Evolutionary conservation across 1,284 basidiomycete genomes (phyloP), one percentile per base, ranked within the genome.

Genomic region (Lentinus polychrous): DNA sequence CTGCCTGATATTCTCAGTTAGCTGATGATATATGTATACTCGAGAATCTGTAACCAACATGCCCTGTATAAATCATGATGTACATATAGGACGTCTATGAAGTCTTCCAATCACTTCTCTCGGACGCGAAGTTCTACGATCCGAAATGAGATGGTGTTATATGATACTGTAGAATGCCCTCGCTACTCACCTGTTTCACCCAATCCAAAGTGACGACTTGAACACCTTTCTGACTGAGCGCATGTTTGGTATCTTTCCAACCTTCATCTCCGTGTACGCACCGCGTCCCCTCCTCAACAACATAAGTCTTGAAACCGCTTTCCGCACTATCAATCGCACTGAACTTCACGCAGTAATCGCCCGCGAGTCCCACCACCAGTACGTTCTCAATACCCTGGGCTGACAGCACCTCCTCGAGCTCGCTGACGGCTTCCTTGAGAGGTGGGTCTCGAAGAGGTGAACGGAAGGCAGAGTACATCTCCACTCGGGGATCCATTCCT

Each of bases 311-410:
- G 56, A 72, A 71, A 11, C 71, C 71, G 33, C 70, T 69, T 55
- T 69, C 69, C 53, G 58, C 62, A 4, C 71, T 67, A 48, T 76
- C 74, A 37, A 73, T 57, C 24, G 73, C 74, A 2, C 70, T 72
- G 11, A 55, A 59, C 24, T 62, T 58, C 14, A 79, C 75, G 57
- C 82, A 85, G 55, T 75, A 83, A 58, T 84, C 82, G 14, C 77
- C 75, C 37, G 82, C 82, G 15, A 86, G 65, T 2, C 82, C 82
- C 1, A 68, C 70, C 3, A 83, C 67, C 33, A 78, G 73, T 8
- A 83, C 69, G 43, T 67, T 66, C 22, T 63, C 61, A 2, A 80
- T 66, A 3, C 57, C 64, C 34, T 60, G 53, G 5, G 58, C 55
- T 43, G 59, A 57, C 38, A 81, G 64, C 38, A 61, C 57, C 20